Percentiles rank a stretch among this genome's conserved stretches.
phyloP scores from a whole-genome alignment of 345 rosid species.

The Crucihimalaya himalaica region DNA sequence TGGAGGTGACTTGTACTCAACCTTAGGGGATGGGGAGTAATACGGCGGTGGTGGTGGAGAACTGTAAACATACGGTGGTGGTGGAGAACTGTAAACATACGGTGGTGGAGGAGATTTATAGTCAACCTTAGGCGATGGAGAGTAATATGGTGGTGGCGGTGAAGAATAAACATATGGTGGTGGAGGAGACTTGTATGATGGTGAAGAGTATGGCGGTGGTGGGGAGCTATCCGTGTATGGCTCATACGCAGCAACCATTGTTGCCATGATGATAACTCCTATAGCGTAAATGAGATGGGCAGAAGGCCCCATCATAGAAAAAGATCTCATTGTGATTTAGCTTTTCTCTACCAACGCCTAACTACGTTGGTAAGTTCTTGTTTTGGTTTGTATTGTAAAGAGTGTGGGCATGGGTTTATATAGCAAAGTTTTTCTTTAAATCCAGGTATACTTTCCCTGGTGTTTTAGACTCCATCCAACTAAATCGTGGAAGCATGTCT shows the following conservation, averaged over 20 bases:
- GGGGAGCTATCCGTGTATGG: slow-evolving; percentile 6
- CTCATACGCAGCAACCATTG: slow-evolving; percentile 19
- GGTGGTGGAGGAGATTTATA: slow-evolving; percentile 27
- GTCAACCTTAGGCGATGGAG: not conserved
- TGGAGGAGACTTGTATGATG: slow-evolving; percentile 19
- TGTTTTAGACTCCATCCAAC: not conserved
- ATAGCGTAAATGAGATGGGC: slow-evolving; percentile 22
- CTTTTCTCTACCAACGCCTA: slow-evolving; percentile 1
- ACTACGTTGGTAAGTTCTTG: not conserved
- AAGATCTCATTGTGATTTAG: not conserved
- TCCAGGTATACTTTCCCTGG: not conserved
- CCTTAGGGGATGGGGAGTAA: not conserved
- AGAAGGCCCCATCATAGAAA: slow-evolving; percentile 17
- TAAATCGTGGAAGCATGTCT: slow-evolving; percentile 24
- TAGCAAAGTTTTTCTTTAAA: not conserved
- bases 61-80: not conserved
- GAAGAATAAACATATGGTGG: slow-evolving; percentile 1
- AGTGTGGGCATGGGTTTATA: not conserved
- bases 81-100: slow-evolving; percentile 16
- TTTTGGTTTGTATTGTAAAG: slow-evolving; percentile 7
- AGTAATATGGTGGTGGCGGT: slow-evolving; percentile 24
- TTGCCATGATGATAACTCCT: slow-evolving; percentile 13
- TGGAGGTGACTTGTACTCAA: slow-evolving; percentile 2
- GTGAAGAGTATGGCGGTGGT: slow-evolving; percentile 22
- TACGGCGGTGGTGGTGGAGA: slow-evolving; percentile 22